Evolutionary conservation across 305 asterid species (phyloP).

Genomic region (Caryopteris hybrid): DNA sequence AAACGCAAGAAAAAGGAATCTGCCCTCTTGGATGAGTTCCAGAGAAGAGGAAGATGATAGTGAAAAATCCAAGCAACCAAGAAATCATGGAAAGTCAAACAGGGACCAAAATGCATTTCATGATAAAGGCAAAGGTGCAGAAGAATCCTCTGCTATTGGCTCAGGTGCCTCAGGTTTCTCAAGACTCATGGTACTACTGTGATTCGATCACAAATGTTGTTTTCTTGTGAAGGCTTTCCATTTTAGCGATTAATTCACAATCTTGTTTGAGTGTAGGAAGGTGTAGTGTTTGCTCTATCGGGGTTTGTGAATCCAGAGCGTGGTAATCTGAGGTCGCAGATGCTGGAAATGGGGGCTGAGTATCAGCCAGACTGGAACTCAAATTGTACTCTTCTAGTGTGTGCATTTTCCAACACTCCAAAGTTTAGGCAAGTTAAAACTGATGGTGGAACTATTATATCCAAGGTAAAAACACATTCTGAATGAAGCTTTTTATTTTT

Average conservation of each 20-base stretch:
- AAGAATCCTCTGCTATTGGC: slow-evolving; percentile 18
- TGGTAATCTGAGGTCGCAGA: slow-evolving; percentile 66
- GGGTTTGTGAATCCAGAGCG: slow-evolving; percentile 96
- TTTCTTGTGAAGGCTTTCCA: background rate
- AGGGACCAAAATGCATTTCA: slow-evolving; percentile 18
- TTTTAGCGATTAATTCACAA: background rate
- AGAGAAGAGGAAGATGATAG: slow-evolving; percentile 35
- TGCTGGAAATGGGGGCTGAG: slow-evolving; percentile 93
- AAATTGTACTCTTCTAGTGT: slow-evolving; percentile 69
- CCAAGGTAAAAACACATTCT: slow-evolving; percentile 50
- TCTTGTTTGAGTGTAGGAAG: slow-evolving; percentile 49
- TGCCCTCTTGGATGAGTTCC: slow-evolving; percentile 94
- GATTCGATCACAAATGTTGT: background rate
- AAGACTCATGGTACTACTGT: slow-evolving; percentile 50
- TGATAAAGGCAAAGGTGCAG: slow-evolving; percentile 8
- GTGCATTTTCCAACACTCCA: slow-evolving; percentile 85
- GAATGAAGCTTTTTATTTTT: background rate
- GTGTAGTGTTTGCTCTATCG: slow-evolving; percentile 74
- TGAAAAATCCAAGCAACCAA: slow-evolving; percentile 29
- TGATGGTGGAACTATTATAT: slow-evolving; percentile 74
- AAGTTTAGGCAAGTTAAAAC: slow-evolving; percentile 85
- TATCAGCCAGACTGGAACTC: slow-evolving; percentile 89
- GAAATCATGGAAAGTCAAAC: slow-evolving; percentile 17
- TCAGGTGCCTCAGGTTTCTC: slow-evolving; percentile 43
- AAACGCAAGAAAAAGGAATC: slow-evolving; percentile 53